Conservation (phyloP, 2,329 filamentous ascomycete species). For the Gaeumannomyces tritici region DNA sequence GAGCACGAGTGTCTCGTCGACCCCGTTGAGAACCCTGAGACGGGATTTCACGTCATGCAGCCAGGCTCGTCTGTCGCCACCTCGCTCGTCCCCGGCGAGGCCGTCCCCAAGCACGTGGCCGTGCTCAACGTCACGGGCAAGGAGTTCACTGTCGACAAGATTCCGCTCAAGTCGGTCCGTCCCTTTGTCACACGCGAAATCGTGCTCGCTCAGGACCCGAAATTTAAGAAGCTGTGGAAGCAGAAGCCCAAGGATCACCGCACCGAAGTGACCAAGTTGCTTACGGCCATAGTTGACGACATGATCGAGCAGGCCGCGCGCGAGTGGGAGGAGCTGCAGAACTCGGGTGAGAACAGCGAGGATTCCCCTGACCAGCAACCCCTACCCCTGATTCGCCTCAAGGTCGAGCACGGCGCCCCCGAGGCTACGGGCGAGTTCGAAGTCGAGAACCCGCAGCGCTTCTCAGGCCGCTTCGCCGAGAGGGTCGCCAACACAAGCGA, state of each 20-base stretch:
- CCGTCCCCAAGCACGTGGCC: constrained; percentile 82
- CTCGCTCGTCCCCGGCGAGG: constrained; percentile 81
- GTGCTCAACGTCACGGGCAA: constrained; percentile 77
- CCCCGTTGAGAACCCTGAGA: constrained; percentile 73
- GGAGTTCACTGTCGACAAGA: constrained; percentile 69
- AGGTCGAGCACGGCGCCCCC: constrained; percentile 80
- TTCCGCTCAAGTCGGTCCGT: constrained; percentile 78
- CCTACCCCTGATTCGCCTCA: constrained; percentile 75
- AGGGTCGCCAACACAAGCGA: constrained; percentile 91
- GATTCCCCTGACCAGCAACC: constrained; percentile 54
- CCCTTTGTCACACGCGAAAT: constrained; percentile 87
- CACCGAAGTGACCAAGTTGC: constrained; percentile 64
- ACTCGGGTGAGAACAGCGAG: constrained; percentile 20
- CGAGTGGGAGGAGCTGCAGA: constrained; percentile 72
- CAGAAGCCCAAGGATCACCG: constrained; percentile 64
- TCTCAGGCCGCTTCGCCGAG: constrained; percentile 85
- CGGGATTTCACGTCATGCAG: constrained; percentile 91
- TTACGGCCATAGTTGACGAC: constrained; percentile 71
- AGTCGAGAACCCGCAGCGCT: constrained; percentile 89
- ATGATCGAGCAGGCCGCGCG: constrained; percentile 78
- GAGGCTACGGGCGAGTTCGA: constrained; percentile 77
- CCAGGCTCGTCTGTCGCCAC: constrained; percentile 94
- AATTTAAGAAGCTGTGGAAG: constrained; percentile 68
- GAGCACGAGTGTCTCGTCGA: constrained; percentile 95
- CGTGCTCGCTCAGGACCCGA: constrained; percentile 62